These are phyloP conservation scores for Xylaria arbuscula DNA, from an alignment of 2,329 filamentous ascomycete genomes.

Conservation along the genomic window DNA sequence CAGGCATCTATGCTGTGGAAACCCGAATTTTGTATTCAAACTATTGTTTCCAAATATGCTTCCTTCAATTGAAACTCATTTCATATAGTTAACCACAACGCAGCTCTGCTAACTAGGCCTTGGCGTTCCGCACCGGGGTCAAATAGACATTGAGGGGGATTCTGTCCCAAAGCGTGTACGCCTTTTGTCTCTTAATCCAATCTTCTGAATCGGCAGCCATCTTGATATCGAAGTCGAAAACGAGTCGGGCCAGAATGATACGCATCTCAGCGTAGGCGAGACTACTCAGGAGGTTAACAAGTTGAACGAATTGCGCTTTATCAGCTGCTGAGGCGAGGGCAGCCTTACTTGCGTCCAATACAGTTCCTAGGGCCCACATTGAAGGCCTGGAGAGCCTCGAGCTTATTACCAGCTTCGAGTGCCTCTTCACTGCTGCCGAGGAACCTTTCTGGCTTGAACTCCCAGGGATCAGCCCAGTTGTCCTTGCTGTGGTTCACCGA, in stretches of 20 bases:
- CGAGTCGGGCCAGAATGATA: constrained; percentile 56
- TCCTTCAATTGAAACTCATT: not conserved
- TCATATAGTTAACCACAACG: not conserved
- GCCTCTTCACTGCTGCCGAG: constrained; percentile 45
- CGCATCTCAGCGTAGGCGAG: constrained; percentile 62
- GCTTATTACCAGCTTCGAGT: constrained; percentile 46
- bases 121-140: constrained; percentile 36
- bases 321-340: not conserved
- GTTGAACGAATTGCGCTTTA: constrained; percentile 13
- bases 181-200: constrained; percentile 53
- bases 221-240: constrained; percentile 60
- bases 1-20: too few relatives aligned
- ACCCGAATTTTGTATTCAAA: not conserved
- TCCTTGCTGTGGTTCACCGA: constrained; percentile 51
- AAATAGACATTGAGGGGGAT: constrained; percentile 42
- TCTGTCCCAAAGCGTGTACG: constrained; percentile 51
- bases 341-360: constrained; percentile 54
- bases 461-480: constrained; percentile 54
- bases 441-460: constrained; percentile 56
- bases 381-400: constrained; percentile 52
- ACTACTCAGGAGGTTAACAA: constrained; percentile 32
- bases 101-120: not conserved
- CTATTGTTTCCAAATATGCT: not conserved
- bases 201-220: constrained; percentile 48
- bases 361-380: constrained; percentile 54